Evolutionary conservation across 176 grass and related monocot species (phyloP).

Genomic region (Alopecurus myosuroides): DNA sequence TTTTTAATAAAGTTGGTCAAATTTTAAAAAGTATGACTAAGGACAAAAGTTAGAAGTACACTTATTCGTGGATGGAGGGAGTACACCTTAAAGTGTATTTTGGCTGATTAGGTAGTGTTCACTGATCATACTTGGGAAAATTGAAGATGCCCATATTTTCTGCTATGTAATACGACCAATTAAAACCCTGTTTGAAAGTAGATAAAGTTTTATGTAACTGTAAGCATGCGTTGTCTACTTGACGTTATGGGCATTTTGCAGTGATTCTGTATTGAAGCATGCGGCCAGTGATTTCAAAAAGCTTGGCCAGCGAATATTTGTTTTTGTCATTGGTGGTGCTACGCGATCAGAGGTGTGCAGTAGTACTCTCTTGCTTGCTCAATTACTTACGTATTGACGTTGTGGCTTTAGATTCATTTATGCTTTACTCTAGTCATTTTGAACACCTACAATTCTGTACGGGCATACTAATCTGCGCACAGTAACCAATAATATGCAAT

Average conservation of each 20-base stretch:
- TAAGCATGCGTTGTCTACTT: conserved; percentile 2
- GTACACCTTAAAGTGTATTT: neutral
- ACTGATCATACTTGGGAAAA: neutral
- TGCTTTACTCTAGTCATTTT: neutral
- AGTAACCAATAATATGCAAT: conserved; percentile 15
- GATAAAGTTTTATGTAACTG: neutral
- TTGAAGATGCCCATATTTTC: neutral
- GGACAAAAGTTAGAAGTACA: too few relatives aligned
- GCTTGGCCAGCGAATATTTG: conserved; percentile 72
- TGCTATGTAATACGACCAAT: neutral
- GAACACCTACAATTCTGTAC: neutral
- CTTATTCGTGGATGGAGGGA: too few relatives aligned
- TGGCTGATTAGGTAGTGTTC: neutral
- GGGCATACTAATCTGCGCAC: neutral
- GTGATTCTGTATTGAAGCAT: conserved; percentile 71
- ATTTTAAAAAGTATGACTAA: too few relatives aligned
- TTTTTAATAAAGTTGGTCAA: too few relatives aligned
- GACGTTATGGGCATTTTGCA: conserved; percentile 23
- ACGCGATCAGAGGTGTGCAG: conserved; percentile 57
- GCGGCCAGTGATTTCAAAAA: conserved; percentile 61
- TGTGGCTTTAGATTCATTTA: neutral
- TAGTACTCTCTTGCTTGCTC: neutral
- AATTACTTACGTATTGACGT: neutral
- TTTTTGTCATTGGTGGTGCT: conserved; percentile 73
- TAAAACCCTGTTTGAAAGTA: neutral